Conservation (phyloP, 352 stramenopile genomes). For the Phytophthora aleatoria region DNA sequence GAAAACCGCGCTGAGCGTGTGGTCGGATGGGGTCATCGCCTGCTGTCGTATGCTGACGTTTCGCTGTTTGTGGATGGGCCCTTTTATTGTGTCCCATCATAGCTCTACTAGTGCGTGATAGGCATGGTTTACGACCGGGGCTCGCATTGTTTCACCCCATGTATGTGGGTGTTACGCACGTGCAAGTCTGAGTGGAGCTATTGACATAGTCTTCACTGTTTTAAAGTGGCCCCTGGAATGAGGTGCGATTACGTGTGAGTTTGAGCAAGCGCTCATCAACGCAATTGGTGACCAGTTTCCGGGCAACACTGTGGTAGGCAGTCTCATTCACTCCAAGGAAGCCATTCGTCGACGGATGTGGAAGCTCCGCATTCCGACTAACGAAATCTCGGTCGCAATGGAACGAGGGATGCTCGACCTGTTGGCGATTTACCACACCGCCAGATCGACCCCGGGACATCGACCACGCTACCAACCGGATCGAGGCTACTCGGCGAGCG, state of each 20-base stretch:
- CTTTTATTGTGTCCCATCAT: conserved; percentile 17
- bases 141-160: conserved; percentile 5
- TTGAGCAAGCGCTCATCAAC: conserved; percentile 23
- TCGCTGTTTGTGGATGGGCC: conserved; percentile 35
- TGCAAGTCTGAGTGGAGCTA: conserved; percentile 14
- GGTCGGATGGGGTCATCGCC: conserved; percentile 11
- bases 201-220: conserved; percentile 14
- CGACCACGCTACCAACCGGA: not conserved
- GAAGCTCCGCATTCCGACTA: conserved; percentile 9
- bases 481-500: not conserved
- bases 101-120: conserved; percentile 22
- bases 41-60: not conserved
- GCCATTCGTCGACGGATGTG: conserved; percentile 19
- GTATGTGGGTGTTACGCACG: conserved; percentile 6
- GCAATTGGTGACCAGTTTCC: conserved; percentile 2
- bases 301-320: conserved; percentile 5
- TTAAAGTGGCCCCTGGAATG: conserved; percentile 3
- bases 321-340: conserved; percentile 30
- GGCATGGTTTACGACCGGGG: conserved; percentile 28
- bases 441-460: not conserved
- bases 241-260: conserved; percentile 16
- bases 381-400: conserved; percentile 9
- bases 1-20: conserved; percentile 13
- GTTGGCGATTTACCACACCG: conserved; percentile 5
- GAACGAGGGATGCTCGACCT: not conserved